Evolutionary conservation across 108 stramenopile species (phyloP), one percentile per base, ranked within the genome.

Genomic region (Mediolabrus comicus): DNA sequence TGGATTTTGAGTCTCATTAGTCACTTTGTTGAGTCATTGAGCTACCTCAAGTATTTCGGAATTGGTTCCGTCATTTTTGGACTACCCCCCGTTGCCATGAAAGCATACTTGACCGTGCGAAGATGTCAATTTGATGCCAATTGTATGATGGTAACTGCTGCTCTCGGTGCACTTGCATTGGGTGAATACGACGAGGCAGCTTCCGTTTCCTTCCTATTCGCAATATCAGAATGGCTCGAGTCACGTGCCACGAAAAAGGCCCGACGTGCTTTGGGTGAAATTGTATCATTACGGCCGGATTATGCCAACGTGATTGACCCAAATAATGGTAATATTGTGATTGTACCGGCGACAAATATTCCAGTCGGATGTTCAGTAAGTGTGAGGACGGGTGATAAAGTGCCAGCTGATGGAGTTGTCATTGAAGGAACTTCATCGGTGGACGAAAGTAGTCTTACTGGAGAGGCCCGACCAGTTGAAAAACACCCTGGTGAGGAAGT

Each of bases 401-500:
- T 99, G 27, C 95, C 97, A 0, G 88, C 91, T 9, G 98, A 99
- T 69, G 98, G 97, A 7, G 67, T 88, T 13, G 86, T 99, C 19
- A 59, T 95, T 4, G 85, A 88, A 46, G 98, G 98, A 22, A 72
- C 67, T 5, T 88, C 85, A 5, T 60, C 81, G 7, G 82, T 97
- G n/a, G 97, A 98, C 76, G 97, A 98, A 84, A 92, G 92, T 25
- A 90, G 88, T 66, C 83, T 98, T 28, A 98, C 95, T 11, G 97
- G 96, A 29, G 96, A 98, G 80, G 71, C 92, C 1, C 28, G 69
- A 33, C 95, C 95, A 16, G 82, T 95, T 0, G 64, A 65, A 3
- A 97, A 97, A 71, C 59, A 29, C 2, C 59, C 66, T 1, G 87
- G 89, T 10, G 87, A 85, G 59, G 54, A 57, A 8, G 94, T 97